Conservation (phyloP, 2,329 filamentous ascomycete genomes). For the Cyclaneusma minus region DNA sequence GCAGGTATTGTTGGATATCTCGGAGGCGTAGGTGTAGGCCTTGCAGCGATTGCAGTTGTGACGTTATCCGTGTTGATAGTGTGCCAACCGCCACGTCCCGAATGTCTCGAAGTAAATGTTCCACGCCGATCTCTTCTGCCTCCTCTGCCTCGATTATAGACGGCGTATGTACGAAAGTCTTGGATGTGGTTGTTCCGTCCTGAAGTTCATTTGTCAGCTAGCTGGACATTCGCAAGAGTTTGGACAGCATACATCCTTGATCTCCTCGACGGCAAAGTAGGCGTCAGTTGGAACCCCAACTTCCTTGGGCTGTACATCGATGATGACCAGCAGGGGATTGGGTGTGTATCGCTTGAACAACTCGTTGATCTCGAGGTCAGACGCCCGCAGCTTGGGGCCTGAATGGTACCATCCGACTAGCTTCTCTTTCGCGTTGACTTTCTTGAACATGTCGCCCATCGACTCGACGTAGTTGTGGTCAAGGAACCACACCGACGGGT, state of each 20-base stretch:
- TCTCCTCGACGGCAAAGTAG: slow-evolving; percentile 98
- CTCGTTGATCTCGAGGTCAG: slow-evolving; percentile 98
- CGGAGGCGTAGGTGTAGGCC: slow-evolving; percentile 86
- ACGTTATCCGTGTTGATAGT: slow-evolving; percentile 89
- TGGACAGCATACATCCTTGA: slow-evolving; percentile 69
- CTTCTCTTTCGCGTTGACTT: slow-evolving; percentile 97
- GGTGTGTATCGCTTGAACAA: slow-evolving; percentile 98
- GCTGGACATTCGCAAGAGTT: neutral
- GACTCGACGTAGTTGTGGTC: slow-evolving; percentile 99
- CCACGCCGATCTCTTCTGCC: slow-evolving; percentile 96
- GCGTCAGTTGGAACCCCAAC: slow-evolving; percentile 95
- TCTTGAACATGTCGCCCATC: slow-evolving; percentile 99
- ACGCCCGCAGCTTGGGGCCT: slow-evolving; percentile 88
- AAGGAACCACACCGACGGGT: slow-evolving; percentile 96
- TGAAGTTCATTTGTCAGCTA: slow-evolving; percentile 21
- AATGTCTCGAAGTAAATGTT: slow-evolving; percentile 94
- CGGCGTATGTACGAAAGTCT: slow-evolving; percentile 96
- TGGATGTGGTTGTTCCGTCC: slow-evolving; percentile 93
- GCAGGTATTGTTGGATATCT: slow-evolving; percentile 88
- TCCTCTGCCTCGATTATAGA: slow-evolving; percentile 98
- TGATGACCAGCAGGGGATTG: slow-evolving; percentile 90
- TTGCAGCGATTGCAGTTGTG: slow-evolving; percentile 93
- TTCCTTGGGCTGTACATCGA: slow-evolving; percentile 96
- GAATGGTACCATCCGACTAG: slow-evolving; percentile 99
- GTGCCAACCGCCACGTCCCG: slow-evolving; percentile 96